Conservation (phyloP, 305 asterid species). For the Fraxinus baroniana region DNA sequence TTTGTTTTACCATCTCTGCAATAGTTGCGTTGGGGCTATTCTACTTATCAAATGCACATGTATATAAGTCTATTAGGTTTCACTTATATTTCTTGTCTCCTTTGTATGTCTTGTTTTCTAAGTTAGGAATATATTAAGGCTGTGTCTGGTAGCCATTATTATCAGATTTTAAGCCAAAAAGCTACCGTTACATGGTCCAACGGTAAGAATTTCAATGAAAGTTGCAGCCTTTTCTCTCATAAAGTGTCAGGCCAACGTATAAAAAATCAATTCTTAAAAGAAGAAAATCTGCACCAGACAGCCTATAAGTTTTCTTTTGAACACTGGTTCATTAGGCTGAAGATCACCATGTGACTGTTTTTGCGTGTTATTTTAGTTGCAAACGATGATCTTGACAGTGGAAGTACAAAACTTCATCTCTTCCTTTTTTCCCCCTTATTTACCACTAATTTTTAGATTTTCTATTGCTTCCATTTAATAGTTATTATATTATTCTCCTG, state of each 20-base stretch:
- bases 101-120: background rate
- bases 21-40: background rate
- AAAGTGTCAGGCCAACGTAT: no score
- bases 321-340: background rate
- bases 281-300: no score
- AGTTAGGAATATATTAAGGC: background rate
- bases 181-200: no score
- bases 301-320: background rate
- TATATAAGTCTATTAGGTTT: background rate
- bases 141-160: no score
- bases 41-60: constrained; percentile 9
- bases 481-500: constrained; percentile 5
- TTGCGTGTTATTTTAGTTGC: background rate
- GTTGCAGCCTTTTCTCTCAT: no score
- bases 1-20: background rate
- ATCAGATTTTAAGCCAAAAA: no score
- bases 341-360: background rate
- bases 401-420: background rate
- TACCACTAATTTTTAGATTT: background rate
- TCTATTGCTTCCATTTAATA: background rate
- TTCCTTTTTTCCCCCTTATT: background rate
- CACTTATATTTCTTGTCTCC: background rate
- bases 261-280: no score
- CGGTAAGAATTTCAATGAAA: no score
- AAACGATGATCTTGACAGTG: constrained; percentile 4